Evolutionary conservation across 345 rosid genomes (phyloP).

Genomic region (Mangifera indica): DNA sequence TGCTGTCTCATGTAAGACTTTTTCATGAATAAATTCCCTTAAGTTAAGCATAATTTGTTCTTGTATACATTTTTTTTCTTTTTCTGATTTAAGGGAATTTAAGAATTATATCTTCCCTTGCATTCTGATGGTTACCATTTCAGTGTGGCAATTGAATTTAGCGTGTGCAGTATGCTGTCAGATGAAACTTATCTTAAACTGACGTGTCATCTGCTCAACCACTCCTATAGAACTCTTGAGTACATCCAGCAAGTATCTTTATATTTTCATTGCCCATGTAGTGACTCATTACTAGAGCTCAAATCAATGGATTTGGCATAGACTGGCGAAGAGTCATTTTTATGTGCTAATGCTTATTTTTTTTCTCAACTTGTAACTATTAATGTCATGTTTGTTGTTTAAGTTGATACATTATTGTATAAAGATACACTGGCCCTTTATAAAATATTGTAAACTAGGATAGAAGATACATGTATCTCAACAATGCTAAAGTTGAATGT

Average conservation of each 20-base stretch:
- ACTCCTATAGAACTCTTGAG: not conserved
- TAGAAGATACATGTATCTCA: not conserved
- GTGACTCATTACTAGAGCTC: not conserved
- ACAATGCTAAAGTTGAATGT: not conserved
- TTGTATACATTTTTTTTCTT: not conserved
- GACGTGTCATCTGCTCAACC: not conserved
- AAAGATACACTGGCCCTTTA: no score
- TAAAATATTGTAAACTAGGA: not conserved
- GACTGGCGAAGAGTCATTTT: not conserved
- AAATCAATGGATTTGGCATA: not conserved
- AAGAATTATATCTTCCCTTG: not conserved
- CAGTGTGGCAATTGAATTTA: not conserved
- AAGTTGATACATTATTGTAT: not conserved
- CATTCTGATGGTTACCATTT: not conserved
- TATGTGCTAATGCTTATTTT: not conserved
- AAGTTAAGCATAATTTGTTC: conserved; percentile 2
- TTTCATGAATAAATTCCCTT: no score
- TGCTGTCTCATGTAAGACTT: no score
- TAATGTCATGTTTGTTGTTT: not conserved
- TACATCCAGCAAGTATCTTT: not conserved
- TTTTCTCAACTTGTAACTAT: not conserved
- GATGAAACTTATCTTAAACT: not conserved
- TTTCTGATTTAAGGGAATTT: conserved; percentile 8
- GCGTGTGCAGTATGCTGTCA: not conserved
- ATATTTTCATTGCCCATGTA: not conserved